Conservation (phyloP, 2,329 filamentous ascomycete genomes). For the Aspergillus costaricaensis region DNA sequence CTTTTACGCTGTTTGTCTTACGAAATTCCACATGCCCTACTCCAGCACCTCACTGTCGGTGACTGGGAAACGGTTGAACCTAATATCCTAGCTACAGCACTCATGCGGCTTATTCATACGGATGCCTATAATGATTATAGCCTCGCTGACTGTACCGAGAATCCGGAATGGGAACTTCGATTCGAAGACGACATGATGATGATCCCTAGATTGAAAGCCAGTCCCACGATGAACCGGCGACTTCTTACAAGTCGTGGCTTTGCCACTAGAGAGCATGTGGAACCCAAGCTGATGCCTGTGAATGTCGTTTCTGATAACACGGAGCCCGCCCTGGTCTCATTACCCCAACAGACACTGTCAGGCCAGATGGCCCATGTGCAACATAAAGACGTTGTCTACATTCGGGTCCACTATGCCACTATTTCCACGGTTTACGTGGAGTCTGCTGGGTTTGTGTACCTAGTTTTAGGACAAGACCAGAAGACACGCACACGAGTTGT, state of each 20-base stretch:
- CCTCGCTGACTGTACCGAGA: neutral
- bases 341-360: neutral
- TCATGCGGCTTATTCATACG: conserved; percentile 7
- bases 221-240: neutral
- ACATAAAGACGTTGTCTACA: neutral
- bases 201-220: neutral
- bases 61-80: neutral
- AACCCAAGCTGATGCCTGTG: neutral
- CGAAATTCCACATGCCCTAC: neutral
- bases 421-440: neutral
- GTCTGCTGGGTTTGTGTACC: neutral
- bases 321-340: neutral
- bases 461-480: conserved; percentile 5
- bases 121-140: neutral
- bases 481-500: neutral
- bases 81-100: neutral
- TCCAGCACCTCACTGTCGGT: conserved; percentile 3
- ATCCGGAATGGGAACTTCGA: conserved; percentile 1
- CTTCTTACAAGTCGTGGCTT: neutral
- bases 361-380: neutral
- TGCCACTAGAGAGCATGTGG: neutral
- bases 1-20: neutral
- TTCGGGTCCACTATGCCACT: conserved; percentile 9
- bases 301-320: neutral
- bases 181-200: conserved; percentile 1